phyloP scores from a whole-genome alignment of 129 eudicot genomes.

The Flaveria brownii region DNA sequence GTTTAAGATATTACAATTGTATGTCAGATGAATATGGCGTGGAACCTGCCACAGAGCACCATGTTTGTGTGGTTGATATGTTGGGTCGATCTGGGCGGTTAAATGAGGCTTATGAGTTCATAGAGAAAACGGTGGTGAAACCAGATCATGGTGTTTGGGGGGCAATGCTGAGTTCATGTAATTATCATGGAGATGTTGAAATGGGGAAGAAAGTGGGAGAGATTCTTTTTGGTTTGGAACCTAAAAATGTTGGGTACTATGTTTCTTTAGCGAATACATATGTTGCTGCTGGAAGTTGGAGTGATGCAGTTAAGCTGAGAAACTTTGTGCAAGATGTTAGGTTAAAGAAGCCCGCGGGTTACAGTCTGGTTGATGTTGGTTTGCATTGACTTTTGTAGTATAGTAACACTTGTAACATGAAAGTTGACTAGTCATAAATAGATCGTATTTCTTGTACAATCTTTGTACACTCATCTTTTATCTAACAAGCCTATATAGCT shows the following conservation, averaged over 20 bases:
- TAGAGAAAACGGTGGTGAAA: conserved; percentile 21
- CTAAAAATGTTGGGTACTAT: conserved; percentile 56
- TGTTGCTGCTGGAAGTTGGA: conserved; percentile 66
- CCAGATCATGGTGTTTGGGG: conserved; percentile 71
- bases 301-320: conserved; percentile 58
- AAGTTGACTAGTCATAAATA: background rate
- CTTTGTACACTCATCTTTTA: background rate
- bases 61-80: conserved; percentile 65
- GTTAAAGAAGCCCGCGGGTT: conserved; percentile 51
- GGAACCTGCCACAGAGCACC: conserved; percentile 53
- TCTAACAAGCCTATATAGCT: conserved; percentile 9
- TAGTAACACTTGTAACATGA: background rate
- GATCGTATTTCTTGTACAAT: background rate
- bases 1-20: conserved; percentile 36
- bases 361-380: conserved; percentile 52
- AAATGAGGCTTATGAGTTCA: conserved; percentile 53
- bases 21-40: conserved; percentile 49
- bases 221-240: conserved; percentile 54
- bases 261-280: conserved; percentile 59
- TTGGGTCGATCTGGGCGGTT: conserved; percentile 59
- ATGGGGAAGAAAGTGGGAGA: conserved; percentile 67
- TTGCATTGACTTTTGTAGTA: conserved; percentile 7
- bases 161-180: conserved; percentile 69
- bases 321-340: conserved; percentile 39
- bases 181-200: conserved; percentile 59